These are phyloP conservation scores for Fagopyrum esculentum DNA, from an alignment of 148 eudicot genomes.

Conservation along the genomic window DNA sequence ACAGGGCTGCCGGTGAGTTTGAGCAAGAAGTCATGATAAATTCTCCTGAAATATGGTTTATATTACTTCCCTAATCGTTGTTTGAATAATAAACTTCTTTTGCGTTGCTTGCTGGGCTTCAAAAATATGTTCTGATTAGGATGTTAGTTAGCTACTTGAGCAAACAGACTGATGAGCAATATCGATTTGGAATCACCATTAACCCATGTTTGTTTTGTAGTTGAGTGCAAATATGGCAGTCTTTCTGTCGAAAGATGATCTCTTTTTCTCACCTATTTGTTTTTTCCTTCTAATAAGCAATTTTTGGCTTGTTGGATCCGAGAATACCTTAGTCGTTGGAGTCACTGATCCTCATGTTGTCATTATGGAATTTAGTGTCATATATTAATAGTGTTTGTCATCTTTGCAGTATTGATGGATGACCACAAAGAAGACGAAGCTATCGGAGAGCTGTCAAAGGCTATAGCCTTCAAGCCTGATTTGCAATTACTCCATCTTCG, in stretches of 20 bases:
- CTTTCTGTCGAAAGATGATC: not conserved
- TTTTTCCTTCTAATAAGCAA: not conserved
- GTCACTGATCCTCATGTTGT: not conserved
- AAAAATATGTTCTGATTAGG: not conserved
- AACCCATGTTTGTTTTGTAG: not conserved
- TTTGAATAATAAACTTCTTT: not conserved
- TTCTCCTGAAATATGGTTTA: not conserved
- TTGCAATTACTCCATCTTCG: slow-evolving; percentile 65
- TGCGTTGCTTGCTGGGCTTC: not conserved
- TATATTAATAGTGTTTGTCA: slow-evolving; percentile 7
- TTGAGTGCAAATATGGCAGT: not conserved
- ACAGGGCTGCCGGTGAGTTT: slow-evolving; percentile 81
- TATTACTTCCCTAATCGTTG: not conserved
- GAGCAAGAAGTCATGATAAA: not conserved
- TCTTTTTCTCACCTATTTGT: not conserved
- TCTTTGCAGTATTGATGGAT: slow-evolving; percentile 57
- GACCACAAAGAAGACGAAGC: slow-evolving; percentile 71
- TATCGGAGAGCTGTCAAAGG: slow-evolving; percentile 48
- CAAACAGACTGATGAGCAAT: not conserved
- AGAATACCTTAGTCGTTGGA: not conserved
- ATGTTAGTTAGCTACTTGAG: not conserved
- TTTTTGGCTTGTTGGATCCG: not conserved
- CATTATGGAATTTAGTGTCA: not conserved
- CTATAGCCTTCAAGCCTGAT: slow-evolving; percentile 63
- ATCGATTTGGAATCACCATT: not conserved